These are phyloP conservation scores for Fusarium clavum DNA, from an alignment of 2,329 filamentous ascomycete genomes.

Conservation along the genomic window DNA sequence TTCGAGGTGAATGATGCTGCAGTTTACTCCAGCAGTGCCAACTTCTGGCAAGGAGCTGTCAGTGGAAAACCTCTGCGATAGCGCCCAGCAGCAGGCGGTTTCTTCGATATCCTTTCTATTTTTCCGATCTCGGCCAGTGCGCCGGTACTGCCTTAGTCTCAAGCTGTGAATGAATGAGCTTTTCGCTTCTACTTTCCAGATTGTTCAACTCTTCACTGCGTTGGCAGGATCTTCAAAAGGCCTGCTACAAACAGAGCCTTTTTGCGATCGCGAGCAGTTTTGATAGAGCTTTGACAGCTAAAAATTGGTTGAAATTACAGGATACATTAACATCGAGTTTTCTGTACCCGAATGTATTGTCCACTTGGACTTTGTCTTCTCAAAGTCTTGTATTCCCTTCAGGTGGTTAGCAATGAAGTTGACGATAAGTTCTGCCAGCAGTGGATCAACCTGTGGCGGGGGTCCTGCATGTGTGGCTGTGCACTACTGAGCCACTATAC, in stretches of 20 bases:
- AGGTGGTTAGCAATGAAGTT: slow-evolving; percentile 35
- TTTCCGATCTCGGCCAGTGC: background rate
- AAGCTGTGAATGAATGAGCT: slow-evolving; percentile 6
- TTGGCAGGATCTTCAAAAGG: slow-evolving; percentile 41
- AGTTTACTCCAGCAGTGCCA: slow-evolving; percentile 31
- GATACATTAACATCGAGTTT: slow-evolving; percentile 5
- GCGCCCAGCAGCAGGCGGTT: slow-evolving; percentile 4
- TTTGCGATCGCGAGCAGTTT: slow-evolving; percentile 41
- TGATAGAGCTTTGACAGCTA: slow-evolving; percentile 18
- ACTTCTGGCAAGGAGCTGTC: slow-evolving; percentile 31
- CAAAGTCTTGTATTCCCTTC: slow-evolving; percentile 24
- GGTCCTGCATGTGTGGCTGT: slow-evolving; percentile 29
- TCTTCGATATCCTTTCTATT: background rate
- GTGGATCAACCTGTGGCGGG: slow-evolving; percentile 42
- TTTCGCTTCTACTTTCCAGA: slow-evolving; percentile 9
- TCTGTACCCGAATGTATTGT: slow-evolving; percentile 5
- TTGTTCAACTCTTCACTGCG: slow-evolving; percentile 31
- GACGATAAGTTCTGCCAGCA: slow-evolving; percentile 44
- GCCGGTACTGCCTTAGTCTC: background rate
- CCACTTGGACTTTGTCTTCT: slow-evolving; percentile 32
- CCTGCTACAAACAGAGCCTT: slow-evolving; percentile 41
- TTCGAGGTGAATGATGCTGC: slow-evolving; percentile 1
- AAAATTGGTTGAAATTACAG: background rate
- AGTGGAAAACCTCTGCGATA: slow-evolving; percentile 11
- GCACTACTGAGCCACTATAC: slow-evolving; percentile 25